Conservation (phyloP, 1,284 basidiomycete genomes). For the Fomitopsis pinicola region DNA sequence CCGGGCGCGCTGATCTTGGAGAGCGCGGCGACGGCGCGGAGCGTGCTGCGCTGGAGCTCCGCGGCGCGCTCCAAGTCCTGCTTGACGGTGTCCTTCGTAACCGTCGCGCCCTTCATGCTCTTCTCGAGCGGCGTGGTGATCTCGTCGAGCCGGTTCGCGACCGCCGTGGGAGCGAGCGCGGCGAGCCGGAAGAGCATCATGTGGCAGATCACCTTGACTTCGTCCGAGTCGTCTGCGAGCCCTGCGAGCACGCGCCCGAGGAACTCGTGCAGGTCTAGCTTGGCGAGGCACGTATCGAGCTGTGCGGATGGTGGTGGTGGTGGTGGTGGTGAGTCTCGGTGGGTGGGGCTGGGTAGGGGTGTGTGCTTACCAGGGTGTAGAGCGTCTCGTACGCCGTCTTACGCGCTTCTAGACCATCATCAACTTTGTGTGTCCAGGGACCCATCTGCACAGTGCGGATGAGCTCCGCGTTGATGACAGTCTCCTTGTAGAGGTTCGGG, state of each 20-base stretch:
- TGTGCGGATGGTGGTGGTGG: conserved; percentile 25
- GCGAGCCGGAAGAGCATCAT: conserved; percentile 93
- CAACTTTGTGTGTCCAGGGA: conserved; percentile 94
- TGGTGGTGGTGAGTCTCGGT: not conserved
- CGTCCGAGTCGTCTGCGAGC: conserved; percentile 87
- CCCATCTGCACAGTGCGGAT: conserved; percentile 97
- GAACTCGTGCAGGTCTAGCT: conserved; percentile 85
- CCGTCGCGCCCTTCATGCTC: conserved; percentile 88
- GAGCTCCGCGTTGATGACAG: conserved; percentile 74
- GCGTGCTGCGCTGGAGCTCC: conserved; percentile 85
- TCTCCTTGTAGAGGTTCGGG: conserved; percentile 85
- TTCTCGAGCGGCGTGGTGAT: conserved; percentile 77
- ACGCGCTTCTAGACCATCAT: conserved; percentile 90
- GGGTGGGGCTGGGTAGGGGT: not conserved
- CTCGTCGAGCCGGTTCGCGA: conserved; percentile 85
- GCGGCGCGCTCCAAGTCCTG: conserved; percentile 94
- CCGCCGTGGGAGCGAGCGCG: conserved; percentile 77
- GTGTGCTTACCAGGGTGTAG: conserved; percentile 77
- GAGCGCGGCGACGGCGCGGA: conserved; percentile 84
- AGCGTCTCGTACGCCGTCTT: conserved; percentile 98
- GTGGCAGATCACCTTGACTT: conserved; percentile 95
- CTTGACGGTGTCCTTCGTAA: conserved; percentile 94
- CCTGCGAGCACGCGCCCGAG: conserved; percentile 80
- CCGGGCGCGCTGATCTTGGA: conserved; percentile 62
- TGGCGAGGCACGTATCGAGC: conserved; percentile 87